A percentile compares a stretch with the other conserved stretches of the same genome.
Evolutionary conservation across 495 filamentous ascomycete species (phyloP).

Genomic region (Neurospora sublineolata): DNA sequence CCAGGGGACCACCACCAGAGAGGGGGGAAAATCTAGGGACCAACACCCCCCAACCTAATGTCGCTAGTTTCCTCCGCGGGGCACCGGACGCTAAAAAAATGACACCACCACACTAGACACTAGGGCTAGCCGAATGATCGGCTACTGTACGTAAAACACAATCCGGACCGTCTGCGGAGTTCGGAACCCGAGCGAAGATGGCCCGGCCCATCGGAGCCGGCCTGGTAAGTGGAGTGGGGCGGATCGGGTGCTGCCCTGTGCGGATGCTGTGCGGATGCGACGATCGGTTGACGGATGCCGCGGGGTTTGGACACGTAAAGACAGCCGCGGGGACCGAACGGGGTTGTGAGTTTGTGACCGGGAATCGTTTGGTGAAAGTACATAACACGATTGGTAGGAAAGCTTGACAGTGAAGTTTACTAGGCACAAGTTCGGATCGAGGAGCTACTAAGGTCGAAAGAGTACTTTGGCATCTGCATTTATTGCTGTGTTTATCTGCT

Average conservation of each 20-base stretch:
- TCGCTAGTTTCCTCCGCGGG: neutral
- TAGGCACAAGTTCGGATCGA: neutral
- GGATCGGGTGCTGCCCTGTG: neutral
- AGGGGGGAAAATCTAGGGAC: neutral
- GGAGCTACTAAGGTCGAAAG: neutral
- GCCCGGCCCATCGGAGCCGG: neutral
- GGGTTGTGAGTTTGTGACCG: neutral
- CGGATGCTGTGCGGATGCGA: neutral
- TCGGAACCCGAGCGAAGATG: neutral
- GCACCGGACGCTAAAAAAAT: neutral
- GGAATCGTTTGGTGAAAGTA: neutral
- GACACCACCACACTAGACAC: neutral
- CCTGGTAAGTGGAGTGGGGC: neutral
- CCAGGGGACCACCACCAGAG: neutral
- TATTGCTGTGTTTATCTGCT: neutral
- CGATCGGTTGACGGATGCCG: neutral
- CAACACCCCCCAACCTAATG: neutral
- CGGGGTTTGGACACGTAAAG: neutral
- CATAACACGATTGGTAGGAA: neutral
- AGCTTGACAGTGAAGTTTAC: neutral
- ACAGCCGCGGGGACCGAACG: neutral
- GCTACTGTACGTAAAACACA: neutral
- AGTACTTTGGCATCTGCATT: neutral
- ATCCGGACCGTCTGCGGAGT: neutral
- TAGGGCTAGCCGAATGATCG: neutral